Conservation (phyloP, 2,329 filamentous ascomycete genomes). For the Intubia oerlemansii region DNA sequence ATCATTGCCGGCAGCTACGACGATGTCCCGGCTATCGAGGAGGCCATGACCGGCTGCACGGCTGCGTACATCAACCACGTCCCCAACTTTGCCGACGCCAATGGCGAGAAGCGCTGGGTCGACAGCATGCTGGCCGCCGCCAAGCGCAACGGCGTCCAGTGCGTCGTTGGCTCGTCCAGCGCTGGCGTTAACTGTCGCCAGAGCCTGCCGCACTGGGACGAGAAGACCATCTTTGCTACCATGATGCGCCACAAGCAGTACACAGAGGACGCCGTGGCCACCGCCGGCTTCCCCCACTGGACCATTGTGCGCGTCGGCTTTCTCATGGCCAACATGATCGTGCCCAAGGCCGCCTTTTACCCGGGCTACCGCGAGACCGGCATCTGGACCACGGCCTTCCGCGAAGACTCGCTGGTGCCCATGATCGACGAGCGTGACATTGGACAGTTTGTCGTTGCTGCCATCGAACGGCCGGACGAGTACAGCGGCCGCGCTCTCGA, state of each 20-base stretch:
- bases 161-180: slow-evolving; percentile 16
- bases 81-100: slow-evolving; percentile 8
- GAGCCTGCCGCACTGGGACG: not conserved
- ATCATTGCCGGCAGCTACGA: slow-evolving; percentile 1
- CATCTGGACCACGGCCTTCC: slow-evolving; percentile 16
- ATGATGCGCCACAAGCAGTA: slow-evolving; percentile 14
- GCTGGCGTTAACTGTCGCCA: slow-evolving; percentile 9
- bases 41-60: slow-evolving; percentile 1
- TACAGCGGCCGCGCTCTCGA: slow-evolving; percentile 1
- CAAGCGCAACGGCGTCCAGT: slow-evolving; percentile 15
- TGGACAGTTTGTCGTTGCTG: slow-evolving; percentile 21
- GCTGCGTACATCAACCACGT: not conserved
- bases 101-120: slow-evolving; percentile 12
- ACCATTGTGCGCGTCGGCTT: slow-evolving; percentile 26
- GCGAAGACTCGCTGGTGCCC: too few species aligned
- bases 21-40: not conserved
- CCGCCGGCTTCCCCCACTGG: slow-evolving; percentile 18
- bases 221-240: not conserved
- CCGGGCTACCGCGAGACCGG: slow-evolving; percentile 17
- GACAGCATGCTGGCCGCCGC: slow-evolving; percentile 16
- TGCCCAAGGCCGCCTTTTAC: slow-evolving; percentile 19
- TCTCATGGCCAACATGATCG: slow-evolving; percentile 29
- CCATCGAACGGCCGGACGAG: slow-evolving; percentile 11
- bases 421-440: slow-evolving; percentile 27
- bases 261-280: slow-evolving; percentile 22